Conservation (phyloP, 176 grass and related monocot species). For the Neostapfia colusana region DNA sequence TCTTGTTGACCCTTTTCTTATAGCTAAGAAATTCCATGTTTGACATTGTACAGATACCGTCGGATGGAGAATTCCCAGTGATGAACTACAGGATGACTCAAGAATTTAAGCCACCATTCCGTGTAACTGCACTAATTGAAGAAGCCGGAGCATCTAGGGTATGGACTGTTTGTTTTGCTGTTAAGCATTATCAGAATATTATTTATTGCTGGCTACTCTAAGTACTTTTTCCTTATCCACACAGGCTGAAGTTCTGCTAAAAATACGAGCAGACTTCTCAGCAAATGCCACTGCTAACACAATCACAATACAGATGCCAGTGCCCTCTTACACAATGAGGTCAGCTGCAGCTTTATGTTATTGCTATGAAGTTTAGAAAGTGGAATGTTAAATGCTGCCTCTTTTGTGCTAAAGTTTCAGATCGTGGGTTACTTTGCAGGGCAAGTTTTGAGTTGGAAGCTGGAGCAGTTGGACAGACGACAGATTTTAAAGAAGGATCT, state of each 20-base stretch:
- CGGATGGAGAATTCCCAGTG: conserved; percentile 96
- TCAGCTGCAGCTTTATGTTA: conserved; percentile 31
- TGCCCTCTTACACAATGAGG: conserved; percentile 89
- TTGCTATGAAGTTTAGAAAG: conserved; percentile 5
- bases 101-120: conserved; percentile 95
- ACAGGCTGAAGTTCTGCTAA: conserved; percentile 90
- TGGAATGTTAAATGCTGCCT: background rate
- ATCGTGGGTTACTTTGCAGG: conserved; percentile 46
- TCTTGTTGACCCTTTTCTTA: background rate
- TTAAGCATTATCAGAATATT: conserved; percentile 27
- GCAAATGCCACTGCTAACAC: conserved; percentile 90
- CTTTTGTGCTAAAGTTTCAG: conserved; percentile 6
- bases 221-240: conserved; percentile 12
- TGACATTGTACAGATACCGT: conserved; percentile 65
- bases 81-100: conserved; percentile 99
- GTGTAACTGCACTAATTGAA: conserved; percentile 86
- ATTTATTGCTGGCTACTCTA: background rate
- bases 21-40: conserved; percentile 21
- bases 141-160: conserved; percentile 88
- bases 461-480: conserved; percentile 79
- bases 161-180: conserved; percentile 32
- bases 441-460: conserved; percentile 96
- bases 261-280: conserved; percentile 94
- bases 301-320: conserved; percentile 91
- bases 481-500: conserved; percentile 95